These are phyloP conservation scores for Talaromyces adpressus DNA, from an alignment of 495 filamentous ascomycete species.

Conservation along the genomic window DNA sequence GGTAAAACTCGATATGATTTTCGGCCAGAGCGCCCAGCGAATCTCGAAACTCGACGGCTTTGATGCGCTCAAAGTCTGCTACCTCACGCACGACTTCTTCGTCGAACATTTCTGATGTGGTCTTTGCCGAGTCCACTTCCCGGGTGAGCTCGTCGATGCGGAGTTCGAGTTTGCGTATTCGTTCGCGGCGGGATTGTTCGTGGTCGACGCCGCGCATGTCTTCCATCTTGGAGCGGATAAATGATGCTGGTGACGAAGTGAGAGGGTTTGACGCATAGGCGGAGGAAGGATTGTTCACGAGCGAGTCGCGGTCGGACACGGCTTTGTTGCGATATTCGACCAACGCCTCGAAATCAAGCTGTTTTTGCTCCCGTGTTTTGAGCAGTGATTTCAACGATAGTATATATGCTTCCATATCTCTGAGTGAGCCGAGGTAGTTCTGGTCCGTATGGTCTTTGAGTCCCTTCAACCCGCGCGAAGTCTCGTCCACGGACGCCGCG, in stretches of 20 bases:
- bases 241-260: slow-evolving; percentile 67
- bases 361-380: slow-evolving; percentile 93
- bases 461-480: slow-evolving; percentile 59
- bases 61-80: slow-evolving; percentile 91
- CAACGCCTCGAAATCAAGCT: slow-evolving; percentile 92
- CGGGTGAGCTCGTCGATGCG: slow-evolving; percentile 82
- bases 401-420: slow-evolving; percentile 93
- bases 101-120: slow-evolving; percentile 78
- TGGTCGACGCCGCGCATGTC: slow-evolving; percentile 96
- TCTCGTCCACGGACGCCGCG: slow-evolving; percentile 78
- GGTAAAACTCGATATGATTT: slow-evolving; percentile 82
- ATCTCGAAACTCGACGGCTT: slow-evolving; percentile 83
- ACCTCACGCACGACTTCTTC: slow-evolving; percentile 92
- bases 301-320: slow-evolving; percentile 76
- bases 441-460: slow-evolving; percentile 93
- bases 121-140: slow-evolving; percentile 81
- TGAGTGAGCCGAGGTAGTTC: slow-evolving; percentile 82
- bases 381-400: slow-evolving; percentile 75
- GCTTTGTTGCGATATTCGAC: slow-evolving; percentile 93
- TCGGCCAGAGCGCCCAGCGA: slow-evolving; percentile 78
- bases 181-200: slow-evolving; percentile 79
- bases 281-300: slow-evolving; percentile 56
- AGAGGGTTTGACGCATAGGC: slow-evolving; percentile 52
- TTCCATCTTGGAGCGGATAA: slow-evolving; percentile 90
- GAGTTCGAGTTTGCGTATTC: slow-evolving; percentile 81